Evolutionary conservation across 148 eudicot species (phyloP).

Genomic region (Rhododendron vialii): DNA sequence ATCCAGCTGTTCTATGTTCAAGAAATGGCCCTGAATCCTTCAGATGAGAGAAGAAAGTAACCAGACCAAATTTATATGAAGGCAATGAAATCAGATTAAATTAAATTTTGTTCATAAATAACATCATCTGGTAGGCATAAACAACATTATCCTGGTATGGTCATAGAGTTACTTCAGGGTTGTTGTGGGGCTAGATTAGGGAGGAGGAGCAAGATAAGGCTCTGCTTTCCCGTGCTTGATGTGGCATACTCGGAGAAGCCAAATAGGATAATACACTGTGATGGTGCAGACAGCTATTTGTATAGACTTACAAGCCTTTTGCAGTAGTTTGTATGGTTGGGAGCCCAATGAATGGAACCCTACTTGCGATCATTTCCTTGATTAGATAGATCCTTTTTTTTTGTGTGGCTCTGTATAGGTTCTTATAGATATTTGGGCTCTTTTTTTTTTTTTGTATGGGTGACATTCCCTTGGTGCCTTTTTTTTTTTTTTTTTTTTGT

Average conservation of each 20-base stretch:
- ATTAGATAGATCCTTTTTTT: background rate
- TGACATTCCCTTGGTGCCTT: background rate
- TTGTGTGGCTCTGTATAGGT: background rate
- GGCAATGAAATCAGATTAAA: background rate
- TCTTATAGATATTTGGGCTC: background rate
- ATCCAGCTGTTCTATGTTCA: slow-evolving; percentile 38
- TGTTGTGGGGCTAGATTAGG: background rate
- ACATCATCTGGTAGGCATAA: background rate
- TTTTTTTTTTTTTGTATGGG: background rate
- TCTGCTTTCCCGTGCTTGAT: background rate
- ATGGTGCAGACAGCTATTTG: background rate
- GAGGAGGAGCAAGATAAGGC: background rate
- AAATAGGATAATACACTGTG: background rate
- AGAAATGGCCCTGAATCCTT: slow-evolving; percentile 55
- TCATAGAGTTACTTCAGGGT: background rate
- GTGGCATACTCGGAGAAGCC: background rate
- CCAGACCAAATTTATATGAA: background rate
- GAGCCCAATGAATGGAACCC: background rate
- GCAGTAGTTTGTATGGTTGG: background rate
- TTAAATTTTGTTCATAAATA: background rate
- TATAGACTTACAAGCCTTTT: background rate
- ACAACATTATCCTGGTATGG: background rate
- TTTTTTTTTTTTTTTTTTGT: background rate
- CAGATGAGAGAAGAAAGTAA: slow-evolving; percentile 7
- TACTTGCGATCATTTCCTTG: background rate